Base-by-base conservation (phyloP, 257 asterid species). In the Fraxinus cuspidata region DNA sequence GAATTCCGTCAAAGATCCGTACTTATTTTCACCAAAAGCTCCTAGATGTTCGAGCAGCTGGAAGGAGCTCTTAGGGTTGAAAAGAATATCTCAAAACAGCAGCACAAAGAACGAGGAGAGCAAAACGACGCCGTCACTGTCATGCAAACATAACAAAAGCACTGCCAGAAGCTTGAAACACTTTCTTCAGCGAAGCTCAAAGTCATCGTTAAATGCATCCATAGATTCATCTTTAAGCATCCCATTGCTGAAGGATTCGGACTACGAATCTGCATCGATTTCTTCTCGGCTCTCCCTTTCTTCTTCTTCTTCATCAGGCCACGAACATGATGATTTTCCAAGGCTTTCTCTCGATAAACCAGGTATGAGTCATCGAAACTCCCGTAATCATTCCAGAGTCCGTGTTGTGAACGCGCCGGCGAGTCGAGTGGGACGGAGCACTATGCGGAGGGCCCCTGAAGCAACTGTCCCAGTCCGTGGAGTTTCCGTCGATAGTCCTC, bases 291-390 rank as follows among this genome's bases (percentile, higher is more conserved):
- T 84, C 18, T 90, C 94, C 16, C 88, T 88, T 0, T 90, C 96
- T 0, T 90, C 95, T 1, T 87, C 92, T 11, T 88, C 93, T 15
- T 90, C 96, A 3, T 84, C 92, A 0, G 85, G 90, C 19, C 93
- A 87, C 70, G 90, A 88, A 10, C 85, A 87, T 85, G 96, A 88
- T 1, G 93, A 90, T 53, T 85, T 83, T 5, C 90, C 93, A 0
- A 79, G 93, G 32, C 89, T 84, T 28, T 90, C 96, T 0, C 88
- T 90, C 11, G 96, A 88, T 7, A 87, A 80, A 44, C 77, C 89
- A 16, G 71, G 31, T 8, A 40, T 38, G 10, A 35, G 56, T 73
- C 32, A 15, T 49, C 78, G 15, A 15, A 19, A 2, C 3, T 44
- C 38, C 16, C 63, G 58, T n/a, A 73, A 74, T 37, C 83, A 58